Conservation (phyloP, 495 filamentous ascomycete genomes). For the Lineolata rhizophorae region DNA sequence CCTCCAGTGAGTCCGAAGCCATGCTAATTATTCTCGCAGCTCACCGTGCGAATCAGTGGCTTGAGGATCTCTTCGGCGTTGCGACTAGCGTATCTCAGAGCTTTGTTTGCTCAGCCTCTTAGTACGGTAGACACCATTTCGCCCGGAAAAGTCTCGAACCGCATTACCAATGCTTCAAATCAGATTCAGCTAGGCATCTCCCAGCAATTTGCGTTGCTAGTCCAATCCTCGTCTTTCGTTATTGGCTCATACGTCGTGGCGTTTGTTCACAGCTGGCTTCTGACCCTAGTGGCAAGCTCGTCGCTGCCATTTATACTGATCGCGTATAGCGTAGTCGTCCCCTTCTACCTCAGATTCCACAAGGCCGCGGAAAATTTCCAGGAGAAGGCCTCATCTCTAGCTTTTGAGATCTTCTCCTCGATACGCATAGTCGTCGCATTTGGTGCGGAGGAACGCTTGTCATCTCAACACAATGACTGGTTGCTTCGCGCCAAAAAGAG, state of each 20-base stretch:
- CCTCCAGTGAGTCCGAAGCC: not conserved
- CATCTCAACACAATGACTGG: slow-evolving; percentile 28
- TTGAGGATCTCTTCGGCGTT: slow-evolving; percentile 14
- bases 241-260: slow-evolving; percentile 13
- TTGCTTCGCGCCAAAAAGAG: slow-evolving; percentile 33
- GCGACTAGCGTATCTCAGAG: slow-evolving; percentile 14
- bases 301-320: slow-evolving; percentile 32
- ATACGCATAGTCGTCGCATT: slow-evolving; percentile 36
- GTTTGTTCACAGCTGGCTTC: slow-evolving; percentile 12
- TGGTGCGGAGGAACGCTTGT: slow-evolving; percentile 34
- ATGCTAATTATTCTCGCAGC: slow-evolving; percentile 3
- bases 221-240: slow-evolving; percentile 13
- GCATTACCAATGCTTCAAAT: slow-evolving; percentile 15
- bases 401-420: slow-evolving; percentile 25
- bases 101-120: slow-evolving; percentile 13
- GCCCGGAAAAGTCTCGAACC: slow-evolving; percentile 14
- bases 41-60: slow-evolving; percentile 14
- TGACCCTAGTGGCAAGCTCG: slow-evolving; percentile 23
- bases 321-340: slow-evolving; percentile 31
- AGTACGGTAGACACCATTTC: slow-evolving; percentile 13
- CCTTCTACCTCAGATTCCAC: slow-evolving; percentile 31
- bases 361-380: slow-evolving; percentile 34
- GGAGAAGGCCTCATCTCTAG: slow-evolving; percentile 35
- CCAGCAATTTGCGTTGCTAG: slow-evolving; percentile 13
- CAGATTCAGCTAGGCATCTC: slow-evolving; percentile 15